phyloP scores from a whole-genome alignment of 805 yeast genomes.

The Cyberlindnera japonica region DNA sequence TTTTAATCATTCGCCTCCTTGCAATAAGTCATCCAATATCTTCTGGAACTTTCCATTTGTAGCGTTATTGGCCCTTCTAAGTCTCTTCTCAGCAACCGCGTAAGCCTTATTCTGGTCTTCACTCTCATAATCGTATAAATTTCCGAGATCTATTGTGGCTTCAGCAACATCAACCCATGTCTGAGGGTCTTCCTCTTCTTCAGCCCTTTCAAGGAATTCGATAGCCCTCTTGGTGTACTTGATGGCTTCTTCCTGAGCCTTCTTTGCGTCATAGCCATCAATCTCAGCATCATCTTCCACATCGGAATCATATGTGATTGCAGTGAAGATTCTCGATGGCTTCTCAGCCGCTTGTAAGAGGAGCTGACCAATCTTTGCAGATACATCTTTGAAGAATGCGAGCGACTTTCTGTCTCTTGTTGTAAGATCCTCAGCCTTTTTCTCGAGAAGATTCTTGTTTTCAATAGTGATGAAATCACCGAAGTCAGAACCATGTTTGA shows the following conservation, averaged over 20 bases:
- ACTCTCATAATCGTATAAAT: constrained; percentile 61
- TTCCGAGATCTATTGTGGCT: constrained; percentile 76
- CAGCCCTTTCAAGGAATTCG: constrained; percentile 51
- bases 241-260: constrained; percentile 50
- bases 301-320: constrained; percentile 56
- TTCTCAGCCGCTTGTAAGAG: constrained; percentile 61
- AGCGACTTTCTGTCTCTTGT: constrained; percentile 20
- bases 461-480: constrained; percentile 20
- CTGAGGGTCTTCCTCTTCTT: constrained; percentile 71
- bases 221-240: constrained; percentile 51
- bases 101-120: constrained; percentile 66
- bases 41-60: constrained; percentile 72
- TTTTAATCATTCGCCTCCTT: constrained; percentile 9
- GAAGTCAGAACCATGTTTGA: constrained; percentile 25
- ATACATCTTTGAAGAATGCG: constrained; percentile 36
- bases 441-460: constrained; percentile 11
- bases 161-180: constrained; percentile 85
- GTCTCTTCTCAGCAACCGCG: constrained; percentile 60
- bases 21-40: constrained; percentile 51
- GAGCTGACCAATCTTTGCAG: constrained; percentile 57
- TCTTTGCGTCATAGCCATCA: constrained; percentile 28
- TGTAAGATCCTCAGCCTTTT: constrained; percentile 14
- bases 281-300: constrained; percentile 31
- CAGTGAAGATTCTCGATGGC: constrained; percentile 51
- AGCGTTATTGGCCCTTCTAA: constrained; percentile 72